These are phyloP conservation scores for Saccharomycopsis vini DNA, from an alignment of 805 yeast species.

Conservation along the genomic window DNA sequence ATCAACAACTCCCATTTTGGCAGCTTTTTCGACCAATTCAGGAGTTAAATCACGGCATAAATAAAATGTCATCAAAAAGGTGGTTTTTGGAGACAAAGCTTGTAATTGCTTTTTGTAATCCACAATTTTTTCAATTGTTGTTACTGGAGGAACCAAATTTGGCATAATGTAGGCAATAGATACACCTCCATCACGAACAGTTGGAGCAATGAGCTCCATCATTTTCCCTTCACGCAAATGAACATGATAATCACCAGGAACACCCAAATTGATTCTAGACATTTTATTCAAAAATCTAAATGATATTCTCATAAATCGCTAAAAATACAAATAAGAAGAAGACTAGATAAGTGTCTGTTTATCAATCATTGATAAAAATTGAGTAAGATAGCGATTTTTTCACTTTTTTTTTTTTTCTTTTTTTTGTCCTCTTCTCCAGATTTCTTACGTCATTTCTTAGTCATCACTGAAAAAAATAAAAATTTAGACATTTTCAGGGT, in stretches of 20 bases:
- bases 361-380: too few relatives aligned
- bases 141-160: conserved; percentile 85
- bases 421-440: too few relatives aligned
- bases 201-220: conserved; percentile 89
- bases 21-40: conserved; percentile 74
- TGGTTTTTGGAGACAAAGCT: conserved; percentile 66
- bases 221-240: conserved; percentile 90
- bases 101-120: conserved; percentile 61
- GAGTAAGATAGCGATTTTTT: too few relatives aligned
- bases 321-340: too few relatives aligned
- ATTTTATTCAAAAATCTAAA: not conserved
- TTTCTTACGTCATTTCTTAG: too few relatives aligned
- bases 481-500: too few relatives aligned
- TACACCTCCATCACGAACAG: conserved; percentile 83
- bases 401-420: too few relatives aligned
- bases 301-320: too few relatives aligned
- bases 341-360: too few relatives aligned
- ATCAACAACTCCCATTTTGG: conserved; percentile 51
- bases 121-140: conserved; percentile 61
- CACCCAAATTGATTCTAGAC: conserved; percentile 42
- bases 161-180: conserved; percentile 96
- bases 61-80: conserved; percentile 87
- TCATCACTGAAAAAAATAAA: too few relatives aligned
- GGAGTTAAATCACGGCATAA: conserved; percentile 75
- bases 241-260: conserved; percentile 89